Conservation (phyloP, 345 rosid species). For the Eucalyptus tenuipes region DNA sequence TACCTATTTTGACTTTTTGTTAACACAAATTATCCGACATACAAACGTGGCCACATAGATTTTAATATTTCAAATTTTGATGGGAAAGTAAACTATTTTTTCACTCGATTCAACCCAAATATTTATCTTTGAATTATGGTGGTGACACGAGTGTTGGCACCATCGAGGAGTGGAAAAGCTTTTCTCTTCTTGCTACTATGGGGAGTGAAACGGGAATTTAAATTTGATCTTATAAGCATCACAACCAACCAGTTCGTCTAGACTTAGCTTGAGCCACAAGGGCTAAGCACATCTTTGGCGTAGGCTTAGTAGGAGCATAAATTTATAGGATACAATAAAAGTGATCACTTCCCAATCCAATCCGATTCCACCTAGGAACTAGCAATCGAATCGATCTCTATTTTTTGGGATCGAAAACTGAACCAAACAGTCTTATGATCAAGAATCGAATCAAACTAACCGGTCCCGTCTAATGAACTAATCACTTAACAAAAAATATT, state of each 20-base stretch:
- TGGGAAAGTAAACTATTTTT: neutral
- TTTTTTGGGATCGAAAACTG: rapidly evolving
- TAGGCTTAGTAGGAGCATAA: neutral
- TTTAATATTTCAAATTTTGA: neutral
- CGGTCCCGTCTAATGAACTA: rapidly evolving
- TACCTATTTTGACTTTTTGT: neutral
- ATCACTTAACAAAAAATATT: too few species aligned
- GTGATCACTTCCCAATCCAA: rapidly evolving
- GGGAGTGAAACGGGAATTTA: neutral
- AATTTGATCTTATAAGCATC: neutral
- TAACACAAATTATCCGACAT: rapidly evolving
- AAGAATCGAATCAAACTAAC: rapidly evolving
- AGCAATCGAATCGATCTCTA: rapidly evolving
- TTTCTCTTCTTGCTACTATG: neutral
- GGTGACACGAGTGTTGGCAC: neutral
- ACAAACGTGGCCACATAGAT: neutral
- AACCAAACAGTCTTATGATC: rapidly evolving
- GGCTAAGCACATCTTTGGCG: neutral
- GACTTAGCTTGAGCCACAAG: neutral
- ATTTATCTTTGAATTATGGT: rapidly evolving
- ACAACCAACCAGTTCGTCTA: neutral
- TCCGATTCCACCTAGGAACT: rapidly evolving
- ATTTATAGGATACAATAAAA: neutral
- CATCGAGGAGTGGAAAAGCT: neutral
- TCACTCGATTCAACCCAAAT: neutral